Conservation (phyloP, 176 grass and related monocot species). For the Cocos nucifera region DNA sequence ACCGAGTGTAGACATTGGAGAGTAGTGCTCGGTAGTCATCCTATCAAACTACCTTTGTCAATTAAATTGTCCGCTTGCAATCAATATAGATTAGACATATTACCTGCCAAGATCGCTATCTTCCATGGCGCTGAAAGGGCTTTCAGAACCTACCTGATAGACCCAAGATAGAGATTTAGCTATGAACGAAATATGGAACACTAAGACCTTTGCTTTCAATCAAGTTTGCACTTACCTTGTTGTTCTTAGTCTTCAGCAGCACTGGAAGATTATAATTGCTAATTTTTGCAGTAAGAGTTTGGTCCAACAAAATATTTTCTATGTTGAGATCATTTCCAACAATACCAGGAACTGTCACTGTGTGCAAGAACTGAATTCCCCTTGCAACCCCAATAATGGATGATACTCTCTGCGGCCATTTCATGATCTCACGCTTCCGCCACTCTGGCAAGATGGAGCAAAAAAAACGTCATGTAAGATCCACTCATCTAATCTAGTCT, state of each 20-base stretch:
- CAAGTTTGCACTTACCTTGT: slow-evolving; percentile 35
- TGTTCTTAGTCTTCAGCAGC: slow-evolving; percentile 59
- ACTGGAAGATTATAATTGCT: slow-evolving; percentile 57
- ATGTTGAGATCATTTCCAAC: slow-evolving; percentile 55
- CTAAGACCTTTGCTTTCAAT: neutral
- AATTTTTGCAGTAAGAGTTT: slow-evolving; percentile 82
- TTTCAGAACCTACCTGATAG: slow-evolving; percentile 51
- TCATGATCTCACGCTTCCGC: slow-evolving; percentile 74
- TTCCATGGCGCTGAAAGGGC: slow-evolving; percentile 38
- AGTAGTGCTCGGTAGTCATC: no score
- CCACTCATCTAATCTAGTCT: neutral
- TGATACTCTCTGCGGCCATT: slow-evolving; percentile 76
- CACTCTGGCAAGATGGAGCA: slow-evolving; percentile 36
- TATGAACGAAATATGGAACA: neutral
- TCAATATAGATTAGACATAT: neutral
- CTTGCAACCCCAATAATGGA: slow-evolving; percentile 62
- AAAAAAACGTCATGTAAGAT: neutral
- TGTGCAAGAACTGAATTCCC: slow-evolving; percentile 89
- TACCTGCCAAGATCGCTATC: slow-evolving; percentile 57
- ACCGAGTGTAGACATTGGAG: no score
- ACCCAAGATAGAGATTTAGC: slow-evolving; percentile 20
- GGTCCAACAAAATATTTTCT: slow-evolving; percentile 76
- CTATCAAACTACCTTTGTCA: no score
- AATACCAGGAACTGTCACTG: slow-evolving; percentile 46
- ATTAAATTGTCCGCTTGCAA: no score